Percentiles rank a stretch among this genome's conserved stretches.
These are phyloP conservation scores for Lentinula novae-zelandiae DNA, from an alignment of 1,284 basidiomycete genomes.

Conservation along the genomic window DNA sequence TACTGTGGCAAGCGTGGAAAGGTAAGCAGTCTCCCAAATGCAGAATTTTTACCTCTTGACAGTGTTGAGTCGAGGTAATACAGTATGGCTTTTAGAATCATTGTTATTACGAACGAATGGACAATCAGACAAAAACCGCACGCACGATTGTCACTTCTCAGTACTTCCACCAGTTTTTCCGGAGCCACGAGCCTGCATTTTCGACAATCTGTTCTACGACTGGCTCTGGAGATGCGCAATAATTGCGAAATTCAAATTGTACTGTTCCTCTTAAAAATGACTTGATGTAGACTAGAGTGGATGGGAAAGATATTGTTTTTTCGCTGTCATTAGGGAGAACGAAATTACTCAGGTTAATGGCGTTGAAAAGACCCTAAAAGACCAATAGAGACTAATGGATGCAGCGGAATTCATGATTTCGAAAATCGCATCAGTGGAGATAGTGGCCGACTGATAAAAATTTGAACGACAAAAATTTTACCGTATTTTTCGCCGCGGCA, in stretches of 20 bases:
- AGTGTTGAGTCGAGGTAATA: no score
- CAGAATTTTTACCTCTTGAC: no score
- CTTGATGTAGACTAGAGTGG: background rate
- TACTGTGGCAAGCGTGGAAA: no score
- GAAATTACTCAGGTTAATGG: background rate
- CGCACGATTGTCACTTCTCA: background rate
- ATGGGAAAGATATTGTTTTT: background rate
- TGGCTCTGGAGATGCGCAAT: background rate
- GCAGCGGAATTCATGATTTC: background rate
- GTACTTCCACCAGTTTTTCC: background rate
- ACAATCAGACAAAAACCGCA: background rate
- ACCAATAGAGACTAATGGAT: background rate
- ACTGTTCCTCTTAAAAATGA: background rate
- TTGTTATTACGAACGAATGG: no score
- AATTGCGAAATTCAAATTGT: constrained; percentile 1
- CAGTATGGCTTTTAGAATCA: no score
- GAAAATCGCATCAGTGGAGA: background rate
- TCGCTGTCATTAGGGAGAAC: background rate
- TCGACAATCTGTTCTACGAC: background rate
- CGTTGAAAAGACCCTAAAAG: background rate
- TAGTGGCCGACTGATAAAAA: constrained; percentile 3
- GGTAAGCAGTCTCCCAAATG: no score
- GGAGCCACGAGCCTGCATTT: background rate
- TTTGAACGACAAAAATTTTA: background rate
- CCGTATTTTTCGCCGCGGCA: background rate